phyloP scores from a whole-genome alignment of 2,329 filamentous ascomycete genomes.

The Zymoseptoria crescenta region DNA sequence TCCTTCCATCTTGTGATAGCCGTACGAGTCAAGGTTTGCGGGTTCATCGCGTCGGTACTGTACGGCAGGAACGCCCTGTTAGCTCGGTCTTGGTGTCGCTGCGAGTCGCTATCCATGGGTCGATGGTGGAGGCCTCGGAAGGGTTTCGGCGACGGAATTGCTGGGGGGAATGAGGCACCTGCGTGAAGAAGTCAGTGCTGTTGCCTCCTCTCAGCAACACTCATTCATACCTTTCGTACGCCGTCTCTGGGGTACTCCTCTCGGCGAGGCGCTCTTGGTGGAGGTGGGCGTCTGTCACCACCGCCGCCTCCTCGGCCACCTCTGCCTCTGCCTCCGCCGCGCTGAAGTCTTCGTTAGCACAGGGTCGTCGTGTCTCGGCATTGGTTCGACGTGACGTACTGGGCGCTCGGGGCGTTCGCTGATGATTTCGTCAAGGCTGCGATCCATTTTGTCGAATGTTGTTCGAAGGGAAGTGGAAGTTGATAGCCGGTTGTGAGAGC shows the following conservation, averaged over 20 bases:
- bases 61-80: slow-evolving; percentile 30
- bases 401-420: slow-evolving; percentile 50
- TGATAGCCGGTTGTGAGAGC: neutral
- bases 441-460: slow-evolving; percentile 45
- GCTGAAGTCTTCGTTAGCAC: slow-evolving; percentile 12
- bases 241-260: slow-evolving; percentile 66
- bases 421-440: slow-evolving; percentile 58
- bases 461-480: neutral
- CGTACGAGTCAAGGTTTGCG: slow-evolving; percentile 60
- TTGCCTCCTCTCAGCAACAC: neutral
- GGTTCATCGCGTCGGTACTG: slow-evolving; percentile 27
- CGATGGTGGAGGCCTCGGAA: slow-evolving; percentile 12
- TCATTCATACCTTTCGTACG: slow-evolving; percentile 68
- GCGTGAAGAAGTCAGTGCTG: slow-evolving; percentile 3
- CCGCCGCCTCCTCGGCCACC: slow-evolving; percentile 18
- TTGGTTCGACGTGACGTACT: slow-evolving; percentile 4
- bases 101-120: slow-evolving; percentile 15
- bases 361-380: neutral
- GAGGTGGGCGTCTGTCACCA: slow-evolving; percentile 44
- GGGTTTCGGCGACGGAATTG: neutral
- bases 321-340: slow-evolving; percentile 17
- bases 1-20: neutral
- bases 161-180: slow-evolving; percentile 40
- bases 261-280: slow-evolving; percentile 52
- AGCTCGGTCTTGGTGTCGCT: slow-evolving; percentile 21